Evolutionary conservation across 495 filamentous ascomycete species (phyloP), one percentile per base, ranked within the genome.

Genomic region (Penicillium mononematosum): DNA sequence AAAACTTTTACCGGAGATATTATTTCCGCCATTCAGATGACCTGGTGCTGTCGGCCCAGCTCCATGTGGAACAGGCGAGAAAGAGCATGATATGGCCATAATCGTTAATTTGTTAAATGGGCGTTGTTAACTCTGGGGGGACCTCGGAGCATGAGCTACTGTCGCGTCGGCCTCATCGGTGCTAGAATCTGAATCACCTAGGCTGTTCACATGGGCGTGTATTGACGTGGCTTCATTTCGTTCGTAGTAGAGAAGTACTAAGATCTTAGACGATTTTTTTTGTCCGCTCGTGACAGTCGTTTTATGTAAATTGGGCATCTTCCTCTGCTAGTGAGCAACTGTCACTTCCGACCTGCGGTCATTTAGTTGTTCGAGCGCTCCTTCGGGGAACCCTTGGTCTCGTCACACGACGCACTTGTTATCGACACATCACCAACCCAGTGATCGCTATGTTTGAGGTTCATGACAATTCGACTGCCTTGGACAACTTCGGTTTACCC

Each of bases 141-240:
- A 17, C 16, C 36, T 39, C 36, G 36, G 36, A 17, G 16, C 16
- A 22, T 11, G 36, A 50, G 36, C 32, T 27, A 49, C 6, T n/a
- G 58, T 59, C 49, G 34, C 14, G 58, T 63, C 63, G 62, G 65
- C 60, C 60, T 64, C 60, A 62, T 56, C n/a, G 42, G 14, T 38
- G 51, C 25, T 43, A 39, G 45, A 46, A 38, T 54, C 14, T 32
- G 36, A 47, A 50, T 31, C 50, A 58, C 52, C 11, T 32, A 25
- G 29, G 11, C 19, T 56, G 52, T 50, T 69, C 63, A 69, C 64
- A 64, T 62, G 66, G 59, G 50, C 53, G 50, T 17, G 14, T 20
- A 29, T 69, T 66, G 66, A 64, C 66, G 66, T 66, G 66, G 64
- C 64, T 49, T 39, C 46, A 14, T 54, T 60, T 50, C 31, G 58